Base-by-base conservation (phyloP, 805 yeast species). In the Kluyveromyces dobzhanskii region DNA sequence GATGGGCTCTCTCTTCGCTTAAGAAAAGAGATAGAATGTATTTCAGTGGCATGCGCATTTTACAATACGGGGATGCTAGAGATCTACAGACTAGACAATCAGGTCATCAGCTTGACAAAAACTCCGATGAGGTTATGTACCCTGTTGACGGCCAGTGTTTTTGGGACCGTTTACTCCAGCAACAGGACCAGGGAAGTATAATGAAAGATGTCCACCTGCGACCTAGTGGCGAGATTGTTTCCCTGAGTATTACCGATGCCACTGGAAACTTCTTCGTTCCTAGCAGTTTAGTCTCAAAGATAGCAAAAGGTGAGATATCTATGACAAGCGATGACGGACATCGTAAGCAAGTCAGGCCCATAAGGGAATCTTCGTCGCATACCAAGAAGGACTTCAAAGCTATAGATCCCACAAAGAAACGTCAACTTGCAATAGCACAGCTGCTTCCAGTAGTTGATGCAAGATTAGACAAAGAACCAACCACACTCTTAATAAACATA, bases 291-390 rank as follows among this genome's bases (percentile, higher is more conserved):
- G 29, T 34, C 13, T 34, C 37, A 14, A 34, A 24, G 13, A 34
- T 34, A 24, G 17, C 37, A 10, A 34, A 34, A 34, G 30, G 14
- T 8, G 37, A 34, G 14, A 25, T 34, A 3, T 34, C 27, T 9
- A 34, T 26, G 19, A 34, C 37, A 16, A 34, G 37, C 30, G 37
- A 34, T 34, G 37, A 34, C 29, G 30, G 37, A 13, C 21, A 7
- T 26, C 27, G 30, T 14, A 24, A 13, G 12, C 4, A 16, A n/a
- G 9, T 11, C 10, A 18, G 10, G 16, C 9, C 17, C 16, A 26
- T n/a, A 14, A 14, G 30, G 4, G 28, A n/a, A 13, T 26, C 30
- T 14, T 13, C 37, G 14, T 24, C 29, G 6, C 37, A 16, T 17
- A 34, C 21, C 10, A 12, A 10, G 14, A 34, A 34, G 14, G 37